These are phyloP conservation scores for Terfezia claveryi DNA, from an alignment of 495 filamentous ascomycete species.

Conservation along the genomic window DNA sequence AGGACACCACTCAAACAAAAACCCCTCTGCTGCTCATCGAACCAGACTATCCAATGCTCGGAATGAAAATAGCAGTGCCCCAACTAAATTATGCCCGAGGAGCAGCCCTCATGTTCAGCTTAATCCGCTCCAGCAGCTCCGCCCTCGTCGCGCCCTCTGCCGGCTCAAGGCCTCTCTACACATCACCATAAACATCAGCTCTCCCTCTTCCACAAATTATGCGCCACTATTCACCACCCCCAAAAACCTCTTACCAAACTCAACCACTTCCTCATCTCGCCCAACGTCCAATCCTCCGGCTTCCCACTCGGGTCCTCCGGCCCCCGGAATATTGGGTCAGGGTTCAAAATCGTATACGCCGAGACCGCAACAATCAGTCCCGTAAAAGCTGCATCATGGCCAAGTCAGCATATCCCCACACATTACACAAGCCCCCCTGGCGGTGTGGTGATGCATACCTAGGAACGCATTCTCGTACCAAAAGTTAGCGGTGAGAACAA, in stretches of 20 bases:
- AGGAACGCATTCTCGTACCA: conserved; percentile 26
- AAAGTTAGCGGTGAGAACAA: conserved; percentile 5
- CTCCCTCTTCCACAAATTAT: conserved; percentile 4
- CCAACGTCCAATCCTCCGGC: conserved; percentile 47
- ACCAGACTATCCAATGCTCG: background rate
- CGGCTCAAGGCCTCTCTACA: conserved; percentile 52
- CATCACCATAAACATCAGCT: background rate
- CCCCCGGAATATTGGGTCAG: conserved; percentile 47
- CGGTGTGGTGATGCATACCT: conserved; percentile 23
- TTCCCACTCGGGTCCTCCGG: conserved; percentile 54
- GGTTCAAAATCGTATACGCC: conserved; percentile 64
- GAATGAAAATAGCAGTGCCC: no score
- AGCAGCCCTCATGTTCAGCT: conserved; percentile 46
- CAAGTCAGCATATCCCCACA: background rate
- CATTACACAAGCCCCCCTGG: background rate
- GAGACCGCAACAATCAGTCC: conserved; percentile 68
- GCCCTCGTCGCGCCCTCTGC: conserved; percentile 42
- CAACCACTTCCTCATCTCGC: conserved; percentile 56
- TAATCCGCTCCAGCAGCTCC: conserved; percentile 58
- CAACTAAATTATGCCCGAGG: background rate
- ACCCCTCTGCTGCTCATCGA: no score
- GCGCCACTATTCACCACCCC: no score
- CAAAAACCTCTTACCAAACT: conserved; percentile 34
- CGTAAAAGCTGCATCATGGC: conserved; percentile 35
- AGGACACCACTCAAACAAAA: no score